These are phyloP conservation scores for Eucalyptus guilfoylei DNA, from an alignment of 345 rosid genomes.

Conservation along the genomic window DNA sequence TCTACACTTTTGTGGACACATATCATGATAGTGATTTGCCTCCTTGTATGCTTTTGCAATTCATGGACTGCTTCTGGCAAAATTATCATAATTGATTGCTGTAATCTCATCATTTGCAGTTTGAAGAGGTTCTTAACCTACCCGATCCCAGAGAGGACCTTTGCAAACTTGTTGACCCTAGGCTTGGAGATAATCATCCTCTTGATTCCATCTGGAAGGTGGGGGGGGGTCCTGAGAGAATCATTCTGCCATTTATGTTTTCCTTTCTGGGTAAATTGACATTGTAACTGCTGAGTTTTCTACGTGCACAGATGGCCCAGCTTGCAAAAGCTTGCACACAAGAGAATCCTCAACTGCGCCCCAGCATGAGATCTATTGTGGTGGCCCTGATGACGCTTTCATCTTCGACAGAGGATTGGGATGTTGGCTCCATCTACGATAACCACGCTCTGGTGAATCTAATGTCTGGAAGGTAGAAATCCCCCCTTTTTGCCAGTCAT, in stretches of 20 bases:
- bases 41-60: neutral
- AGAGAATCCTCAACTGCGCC: constrained; percentile 68
- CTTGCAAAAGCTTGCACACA: constrained; percentile 89
- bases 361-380: constrained; percentile 83
- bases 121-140: constrained; percentile 56
- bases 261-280: neutral
- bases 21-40: neutral
- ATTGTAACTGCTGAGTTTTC: neutral
- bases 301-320: constrained; percentile 63
- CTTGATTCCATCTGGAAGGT: constrained; percentile 75
- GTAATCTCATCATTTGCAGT: constrained; percentile 19
- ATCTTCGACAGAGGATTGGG: constrained; percentile 80
- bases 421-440: constrained; percentile 51
- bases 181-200: constrained; percentile 66
- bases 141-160: constrained; percentile 50
- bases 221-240: neutral
- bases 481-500: neutral
- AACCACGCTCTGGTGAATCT: constrained; percentile 58
- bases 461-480: constrained; percentile 66
- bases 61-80: neutral
- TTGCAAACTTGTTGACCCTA: constrained; percentile 50
- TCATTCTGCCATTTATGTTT: neutral
- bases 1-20: neutral
- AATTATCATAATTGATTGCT: neutral
- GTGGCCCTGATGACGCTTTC: constrained; percentile 83